phyloP scores from a whole-genome alignment of 441 rosid species.

The Jatropha podagrica region DNA sequence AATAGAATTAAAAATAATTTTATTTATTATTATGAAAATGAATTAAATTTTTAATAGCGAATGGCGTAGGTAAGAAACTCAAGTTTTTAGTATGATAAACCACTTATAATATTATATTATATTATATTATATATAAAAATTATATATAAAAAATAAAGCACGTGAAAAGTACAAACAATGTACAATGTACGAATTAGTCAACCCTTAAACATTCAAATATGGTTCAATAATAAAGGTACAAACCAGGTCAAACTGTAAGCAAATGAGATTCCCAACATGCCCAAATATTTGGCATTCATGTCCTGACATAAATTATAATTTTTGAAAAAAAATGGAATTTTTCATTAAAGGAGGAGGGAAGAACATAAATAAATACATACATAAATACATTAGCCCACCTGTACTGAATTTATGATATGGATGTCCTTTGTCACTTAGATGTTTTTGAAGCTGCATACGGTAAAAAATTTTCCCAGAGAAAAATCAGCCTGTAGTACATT shows the following conservation, averaged over 20 bases:
- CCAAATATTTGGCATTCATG: background rate
- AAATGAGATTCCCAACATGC: background rate
- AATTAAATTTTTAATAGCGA: too few species aligned
- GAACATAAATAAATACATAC: too few species aligned
- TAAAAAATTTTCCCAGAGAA: conserved; percentile 3
- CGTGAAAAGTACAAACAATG: too few species aligned
- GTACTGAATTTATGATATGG: conserved; percentile 93
- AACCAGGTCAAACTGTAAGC: background rate
- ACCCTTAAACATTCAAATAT: background rate
- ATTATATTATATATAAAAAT: too few species aligned
- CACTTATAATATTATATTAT: too few species aligned
- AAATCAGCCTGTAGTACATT: conserved; percentile 9
- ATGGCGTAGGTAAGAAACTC: too few species aligned
- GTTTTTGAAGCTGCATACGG: conserved; percentile 67
- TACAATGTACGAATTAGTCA: too few species aligned
- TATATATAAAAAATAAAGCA: too few species aligned
- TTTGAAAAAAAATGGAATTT: background rate
- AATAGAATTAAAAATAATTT: too few species aligned
- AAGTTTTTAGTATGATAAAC: too few species aligned
- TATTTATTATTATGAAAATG: too few species aligned
- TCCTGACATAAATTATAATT: background rate
- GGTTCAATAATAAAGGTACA: background rate
- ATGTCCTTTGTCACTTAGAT: conserved; percentile 66
- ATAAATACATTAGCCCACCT: conserved; percentile 39
- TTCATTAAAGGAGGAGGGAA: background rate